Evolutionary conservation across 139 green algal species (phyloP).

Genomic region (Chlamydomonas sp.): DNA sequence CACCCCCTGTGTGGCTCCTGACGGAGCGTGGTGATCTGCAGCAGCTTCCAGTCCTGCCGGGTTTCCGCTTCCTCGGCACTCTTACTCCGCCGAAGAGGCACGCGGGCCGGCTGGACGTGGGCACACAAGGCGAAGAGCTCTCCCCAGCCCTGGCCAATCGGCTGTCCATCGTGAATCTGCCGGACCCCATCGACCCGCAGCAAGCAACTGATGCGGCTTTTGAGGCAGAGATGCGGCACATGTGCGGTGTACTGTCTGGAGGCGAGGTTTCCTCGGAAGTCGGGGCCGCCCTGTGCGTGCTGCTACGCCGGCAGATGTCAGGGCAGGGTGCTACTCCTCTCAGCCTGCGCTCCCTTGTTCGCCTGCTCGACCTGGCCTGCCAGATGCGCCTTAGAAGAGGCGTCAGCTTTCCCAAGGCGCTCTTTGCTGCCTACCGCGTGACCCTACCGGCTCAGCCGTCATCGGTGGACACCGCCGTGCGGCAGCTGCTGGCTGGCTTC

Average conservation of each 20-base stretch:
- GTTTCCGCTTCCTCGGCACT: conserved; percentile 41
- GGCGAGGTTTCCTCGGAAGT: background rate
- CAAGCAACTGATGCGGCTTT: conserved; percentile 12
- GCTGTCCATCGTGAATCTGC: conserved; percentile 40
- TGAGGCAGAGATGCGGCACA: conserved; percentile 19
- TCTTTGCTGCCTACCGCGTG: conserved; percentile 30
- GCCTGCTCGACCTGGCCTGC: conserved; percentile 35
- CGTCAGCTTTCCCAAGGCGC: background rate
- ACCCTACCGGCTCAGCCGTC: background rate
- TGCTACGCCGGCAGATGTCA: conserved; percentile 2
- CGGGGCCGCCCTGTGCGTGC: conserved; percentile 18
- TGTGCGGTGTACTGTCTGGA: background rate
- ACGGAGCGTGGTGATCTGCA: conserved; percentile 42
- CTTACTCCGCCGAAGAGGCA: conserved; percentile 26
- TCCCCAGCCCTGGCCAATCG: conserved; percentile 52
- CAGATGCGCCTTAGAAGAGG: background rate
- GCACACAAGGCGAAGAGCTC: conserved; percentile 19
- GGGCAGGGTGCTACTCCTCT: background rate
- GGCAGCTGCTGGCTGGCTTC: background rate
- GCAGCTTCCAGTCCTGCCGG: background rate
- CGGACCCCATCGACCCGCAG: conserved; percentile 23
- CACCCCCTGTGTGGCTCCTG: conserved; percentile 24
- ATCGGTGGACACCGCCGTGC: background rate
- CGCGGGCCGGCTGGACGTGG: conserved; percentile 18
- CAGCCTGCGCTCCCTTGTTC: conserved; percentile 29